Percentiles rank a stretch among this genome's conserved stretches.
These are phyloP conservation scores for Trichopus zeylanicus DNA, from an alignment of 116 monocot genomes.

Conservation along the genomic window DNA sequence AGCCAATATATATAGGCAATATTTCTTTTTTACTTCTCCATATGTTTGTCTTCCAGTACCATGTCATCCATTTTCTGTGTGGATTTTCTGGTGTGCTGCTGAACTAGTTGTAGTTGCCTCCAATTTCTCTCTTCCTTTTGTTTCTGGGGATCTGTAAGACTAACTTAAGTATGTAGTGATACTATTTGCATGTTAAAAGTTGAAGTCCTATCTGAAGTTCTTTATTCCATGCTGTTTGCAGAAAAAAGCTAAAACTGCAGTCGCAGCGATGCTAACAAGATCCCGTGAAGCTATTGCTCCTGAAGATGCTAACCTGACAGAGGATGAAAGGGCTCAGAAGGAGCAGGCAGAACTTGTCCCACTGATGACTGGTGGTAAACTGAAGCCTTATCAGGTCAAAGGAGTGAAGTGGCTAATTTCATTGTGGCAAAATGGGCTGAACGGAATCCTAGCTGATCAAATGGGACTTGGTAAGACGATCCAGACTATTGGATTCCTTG, in stretches of 20 bases:
- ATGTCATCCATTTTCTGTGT: not conserved
- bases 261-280: conserved; percentile 79
- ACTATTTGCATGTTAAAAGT: not conserved
- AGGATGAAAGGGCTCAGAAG: conserved; percentile 59
- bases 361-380: conserved; percentile 83
- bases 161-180: not conserved
- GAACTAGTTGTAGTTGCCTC: not conserved
- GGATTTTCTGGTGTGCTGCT: not conserved
- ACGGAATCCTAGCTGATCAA: conserved; percentile 97
- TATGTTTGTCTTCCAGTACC: not conserved
- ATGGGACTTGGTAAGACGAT: conserved; percentile 99
- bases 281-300: conserved; percentile 39
- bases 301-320: conserved; percentile 58
- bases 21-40: too few species aligned
- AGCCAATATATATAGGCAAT: conserved; percentile 6
- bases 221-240: conserved; percentile 8
- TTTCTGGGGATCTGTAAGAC: not conserved
- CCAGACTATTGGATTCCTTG: conserved; percentile 92
- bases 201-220: not conserved
- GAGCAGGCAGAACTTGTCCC: conserved; percentile 87
- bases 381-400: conserved; percentile 92
- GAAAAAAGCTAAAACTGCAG: conserved; percentile 87
- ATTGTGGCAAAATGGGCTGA: conserved; percentile 95
- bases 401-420: conserved; percentile 97
- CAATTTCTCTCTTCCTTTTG: not conserved